phyloP scores from a whole-genome alignment of 305 asterid species.

The Caryopteris hybrid region DNA sequence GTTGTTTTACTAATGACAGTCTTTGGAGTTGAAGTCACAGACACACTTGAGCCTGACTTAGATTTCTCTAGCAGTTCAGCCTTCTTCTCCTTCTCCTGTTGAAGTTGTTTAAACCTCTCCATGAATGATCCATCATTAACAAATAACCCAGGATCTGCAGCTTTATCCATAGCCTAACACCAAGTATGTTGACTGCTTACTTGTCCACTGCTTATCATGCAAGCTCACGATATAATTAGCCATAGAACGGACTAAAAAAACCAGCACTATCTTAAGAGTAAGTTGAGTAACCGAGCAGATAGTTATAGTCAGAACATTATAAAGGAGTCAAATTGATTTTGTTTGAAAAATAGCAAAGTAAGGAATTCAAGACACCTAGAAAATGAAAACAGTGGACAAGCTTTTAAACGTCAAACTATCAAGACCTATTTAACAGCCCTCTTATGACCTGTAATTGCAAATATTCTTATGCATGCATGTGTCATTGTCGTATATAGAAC shows the following conservation, averaged over 20 bases:
- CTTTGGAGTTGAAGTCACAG: slow-evolving; percentile 48
- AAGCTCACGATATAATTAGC: slow-evolving; percentile 23
- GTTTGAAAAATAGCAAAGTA: background rate
- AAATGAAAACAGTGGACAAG: background rate
- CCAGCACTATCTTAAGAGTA: background rate
- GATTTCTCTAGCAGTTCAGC: slow-evolving; percentile 30
- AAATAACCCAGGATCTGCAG: slow-evolving; percentile 51
- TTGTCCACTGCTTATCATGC: background rate
- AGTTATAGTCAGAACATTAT: background rate
- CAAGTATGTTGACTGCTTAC: slow-evolving; percentile 10
- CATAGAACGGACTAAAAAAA: slow-evolving; percentile 12
- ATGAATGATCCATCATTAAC: slow-evolving; percentile 88
- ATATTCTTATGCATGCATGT: background rate
- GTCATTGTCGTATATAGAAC: background rate
- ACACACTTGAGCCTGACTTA: slow-evolving; percentile 31
- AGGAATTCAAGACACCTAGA: background rate
- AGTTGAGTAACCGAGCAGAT: background rate
- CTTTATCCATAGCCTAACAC: slow-evolving; percentile 54
- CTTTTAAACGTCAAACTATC: background rate
- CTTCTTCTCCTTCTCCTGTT: slow-evolving; percentile 58
- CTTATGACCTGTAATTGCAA: background rate
- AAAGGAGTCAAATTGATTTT: background rate
- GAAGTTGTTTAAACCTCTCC: slow-evolving; percentile 93
- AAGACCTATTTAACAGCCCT: background rate
- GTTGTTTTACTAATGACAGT: slow-evolving; percentile 42